Evolutionary conservation across 1,284 basidiomycete species (phyloP).

Genomic region (Marasmius fiardii): DNA sequence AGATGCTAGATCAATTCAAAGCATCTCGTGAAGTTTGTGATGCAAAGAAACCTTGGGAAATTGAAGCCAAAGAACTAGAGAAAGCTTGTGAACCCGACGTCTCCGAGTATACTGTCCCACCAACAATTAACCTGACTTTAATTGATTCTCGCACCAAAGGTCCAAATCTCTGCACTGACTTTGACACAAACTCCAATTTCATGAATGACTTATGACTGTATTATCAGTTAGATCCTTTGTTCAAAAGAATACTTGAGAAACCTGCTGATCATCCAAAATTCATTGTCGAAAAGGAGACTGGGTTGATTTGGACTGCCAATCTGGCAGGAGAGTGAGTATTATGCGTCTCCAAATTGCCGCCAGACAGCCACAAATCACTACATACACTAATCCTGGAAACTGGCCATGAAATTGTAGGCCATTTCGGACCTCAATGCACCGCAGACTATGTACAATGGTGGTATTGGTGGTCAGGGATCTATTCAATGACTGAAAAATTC

Average conservation of each 20-base stretch:
- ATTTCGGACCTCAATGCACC: slow-evolving; percentile 22
- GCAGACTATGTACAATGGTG: slow-evolving; percentile 22
- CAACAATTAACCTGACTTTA: no score
- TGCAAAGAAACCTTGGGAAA: no score
- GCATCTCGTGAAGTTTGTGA: no score
- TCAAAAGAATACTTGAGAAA: not conserved
- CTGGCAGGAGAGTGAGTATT: slow-evolving; percentile 2
- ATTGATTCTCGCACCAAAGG: not conserved
- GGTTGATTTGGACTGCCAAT: slow-evolving; percentile 5
- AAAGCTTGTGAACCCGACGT: no score
- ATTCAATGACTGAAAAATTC: slow-evolving; percentile 20
- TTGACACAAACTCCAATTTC: not conserved
- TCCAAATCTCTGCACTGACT: not conserved
- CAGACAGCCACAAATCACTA: slow-evolving; percentile 3
- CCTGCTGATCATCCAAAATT: slow-evolving; percentile 1
- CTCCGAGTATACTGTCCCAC: no score
- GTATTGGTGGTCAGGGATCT: slow-evolving; percentile 40
- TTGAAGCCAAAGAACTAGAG: no score
- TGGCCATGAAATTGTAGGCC: slow-evolving; percentile 23
- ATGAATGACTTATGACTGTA: not conserved
- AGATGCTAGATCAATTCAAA: no score
- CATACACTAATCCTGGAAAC: slow-evolving; percentile 20
- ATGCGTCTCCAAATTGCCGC: not conserved
- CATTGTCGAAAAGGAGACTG: no score
- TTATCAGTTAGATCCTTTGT: not conserved